Evolutionary conservation across 371 early-diverging fungal species (phyloP).

Genomic region (Blyttiomyces sp.): DNA sequence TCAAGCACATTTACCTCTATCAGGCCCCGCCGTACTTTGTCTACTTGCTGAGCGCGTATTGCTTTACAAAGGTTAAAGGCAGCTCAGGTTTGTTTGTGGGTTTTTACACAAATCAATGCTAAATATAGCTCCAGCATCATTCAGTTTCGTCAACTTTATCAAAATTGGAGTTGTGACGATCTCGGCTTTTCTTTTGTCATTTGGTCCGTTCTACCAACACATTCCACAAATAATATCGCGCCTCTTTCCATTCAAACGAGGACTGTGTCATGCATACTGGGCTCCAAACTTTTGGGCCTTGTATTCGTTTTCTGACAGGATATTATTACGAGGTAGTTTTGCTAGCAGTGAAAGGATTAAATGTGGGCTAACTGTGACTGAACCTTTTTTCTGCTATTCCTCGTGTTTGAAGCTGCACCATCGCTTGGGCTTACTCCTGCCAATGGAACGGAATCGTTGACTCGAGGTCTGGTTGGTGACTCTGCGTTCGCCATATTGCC

Average conservation of each 20-base stretch:
- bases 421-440: too few species aligned
- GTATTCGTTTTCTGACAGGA: conserved; percentile 80
- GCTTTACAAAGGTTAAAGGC: conserved; percentile 42
- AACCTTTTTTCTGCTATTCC: too few species aligned
- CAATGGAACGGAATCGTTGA: conserved; percentile 65
- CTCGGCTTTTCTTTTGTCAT: conserved; percentile 68
- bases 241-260: conserved; percentile 94
- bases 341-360: too few species aligned
- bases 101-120: not conserved
- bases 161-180: conserved; percentile 65
- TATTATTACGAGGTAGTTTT: conserved; percentile 48
- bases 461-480: conserved; percentile 93
- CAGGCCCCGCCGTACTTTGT: conserved; percentile 91
- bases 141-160: conserved; percentile 42
- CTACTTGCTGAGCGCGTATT: conserved; percentile 81
- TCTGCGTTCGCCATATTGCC: conserved; percentile 79
- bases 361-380: not conserved
- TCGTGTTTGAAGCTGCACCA: not conserved
- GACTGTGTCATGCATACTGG: conserved; percentile 95
- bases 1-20: conserved; percentile 96
- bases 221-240: conserved; percentile 74
- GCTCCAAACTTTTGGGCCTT: conserved; percentile 97
- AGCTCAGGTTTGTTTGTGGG: not conserved
- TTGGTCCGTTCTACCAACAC: conserved; percentile 74
- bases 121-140: conserved; percentile 1